Evolutionary conservation across 1,284 basidiomycete species (phyloP), one percentile per base, ranked within the genome.

Genomic region (Leccinum solheimii): DNA sequence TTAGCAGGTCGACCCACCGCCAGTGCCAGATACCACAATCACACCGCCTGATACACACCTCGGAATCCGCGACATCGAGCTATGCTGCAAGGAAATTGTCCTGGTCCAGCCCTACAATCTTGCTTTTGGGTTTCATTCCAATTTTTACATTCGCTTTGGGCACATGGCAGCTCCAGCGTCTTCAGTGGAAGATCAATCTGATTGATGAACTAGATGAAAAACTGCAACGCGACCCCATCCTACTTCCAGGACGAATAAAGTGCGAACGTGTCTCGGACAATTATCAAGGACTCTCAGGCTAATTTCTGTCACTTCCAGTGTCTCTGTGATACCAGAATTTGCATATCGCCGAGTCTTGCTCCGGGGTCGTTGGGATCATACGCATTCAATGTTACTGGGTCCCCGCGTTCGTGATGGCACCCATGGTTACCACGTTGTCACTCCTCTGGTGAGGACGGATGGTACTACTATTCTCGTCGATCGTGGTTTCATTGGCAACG

Each of bases 131-230:
- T 26, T 83, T 92, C 67, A 92, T 98, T 63, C 97, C 97, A 0
- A 78, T 98, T 64, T 87, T 97, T 69, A 95, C 95, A 0, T 94
- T 96, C 67, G 90, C 83, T n/a, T 81, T 99, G 62, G 97, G 97
- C 21, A 88, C 90, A 38, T 99, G 97, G 97, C 97, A 99, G 72
- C 78, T 92, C 40, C 84, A 94, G 69, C 85, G 97, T 48, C 82
- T 99, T 50, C 86, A 94, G 73, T 99, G 97, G 97, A 99, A 99
- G 77, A 81, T 98, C 34, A 85, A 86, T 57, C 82, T 99, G 62
- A 98, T 99, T 66, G 94, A 98, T 66, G 94, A 98, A 72, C 82
- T 99, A 50, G 92, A 98, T 72, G 88, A 93, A 75, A 98, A 98
- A 78, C 79, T 98, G 30, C 83, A 90, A 63, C 83, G 90, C 32